A percentile compares a stretch with the other conserved stretches of the same genome.
Conservation (phyloP, 2,329 filamentous ascomycete species). For the Aureobasidium pullulans region DNA sequence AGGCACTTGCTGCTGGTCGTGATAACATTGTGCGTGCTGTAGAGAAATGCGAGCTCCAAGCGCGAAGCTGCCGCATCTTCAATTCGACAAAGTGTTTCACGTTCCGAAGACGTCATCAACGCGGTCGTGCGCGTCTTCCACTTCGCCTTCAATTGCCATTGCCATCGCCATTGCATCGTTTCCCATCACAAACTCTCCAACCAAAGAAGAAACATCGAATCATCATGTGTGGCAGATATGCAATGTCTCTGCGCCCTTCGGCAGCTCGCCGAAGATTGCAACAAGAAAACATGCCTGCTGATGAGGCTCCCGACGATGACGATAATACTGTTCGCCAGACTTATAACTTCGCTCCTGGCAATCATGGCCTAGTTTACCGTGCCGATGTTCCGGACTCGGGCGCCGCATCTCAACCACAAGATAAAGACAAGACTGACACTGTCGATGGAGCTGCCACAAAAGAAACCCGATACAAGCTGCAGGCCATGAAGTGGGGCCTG, state of each 20-base stretch:
- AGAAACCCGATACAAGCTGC: constrained; percentile 65
- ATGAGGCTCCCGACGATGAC: constrained; percentile 61
- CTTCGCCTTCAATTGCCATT: background rate
- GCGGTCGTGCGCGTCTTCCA: background rate
- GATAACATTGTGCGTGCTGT: constrained; percentile 29
- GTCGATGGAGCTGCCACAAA: constrained; percentile 21
- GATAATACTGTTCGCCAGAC: constrained; percentile 66
- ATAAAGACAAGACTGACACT: constrained; percentile 16
- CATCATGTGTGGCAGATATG: constrained; percentile 62
- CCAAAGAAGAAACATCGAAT: background rate
- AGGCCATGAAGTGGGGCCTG: constrained; percentile 93
- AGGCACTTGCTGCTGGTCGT: constrained; percentile 24
- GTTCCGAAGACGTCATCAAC: background rate
- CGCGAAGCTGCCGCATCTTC: background rate
- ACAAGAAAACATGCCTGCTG: constrained; percentile 64
- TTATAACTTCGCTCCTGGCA: constrained; percentile 90
- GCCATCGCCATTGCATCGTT: background rate
- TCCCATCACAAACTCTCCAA: background rate
- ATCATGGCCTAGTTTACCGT: constrained; percentile 77
- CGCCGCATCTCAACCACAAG: constrained; percentile 23
- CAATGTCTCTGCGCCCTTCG: constrained; percentile 53
- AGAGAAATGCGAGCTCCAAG: constrained; percentile 2
- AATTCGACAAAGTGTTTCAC: background rate
- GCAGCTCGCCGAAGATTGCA: constrained; percentile 68
- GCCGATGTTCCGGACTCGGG: constrained; percentile 60